Conservation (phyloP, 257 asterid genomes). For the Coffea canephora region DNA sequence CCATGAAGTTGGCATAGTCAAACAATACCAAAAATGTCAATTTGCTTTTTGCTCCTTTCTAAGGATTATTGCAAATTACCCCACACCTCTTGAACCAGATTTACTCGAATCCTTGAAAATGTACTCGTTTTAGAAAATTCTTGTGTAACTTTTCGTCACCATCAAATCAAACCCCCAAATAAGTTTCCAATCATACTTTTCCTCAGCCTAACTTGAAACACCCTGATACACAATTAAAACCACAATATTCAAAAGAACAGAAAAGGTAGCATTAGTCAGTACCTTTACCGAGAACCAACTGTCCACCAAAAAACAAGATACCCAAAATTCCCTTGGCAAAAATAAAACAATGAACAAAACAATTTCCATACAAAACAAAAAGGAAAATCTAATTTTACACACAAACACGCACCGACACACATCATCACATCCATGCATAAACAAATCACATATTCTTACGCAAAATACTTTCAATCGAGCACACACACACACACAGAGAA, state of each 20-base stretch:
- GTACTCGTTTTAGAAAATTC: background rate
- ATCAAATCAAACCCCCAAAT: constrained; percentile 13
- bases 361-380: background rate
- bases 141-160: background rate
- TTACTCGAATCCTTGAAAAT: background rate
- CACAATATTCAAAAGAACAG: background rate
- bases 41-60: constrained; percentile 13
- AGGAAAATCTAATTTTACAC: background rate
- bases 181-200: background rate
- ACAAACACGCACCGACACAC: no score
- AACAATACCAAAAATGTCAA: constrained; percentile 23
- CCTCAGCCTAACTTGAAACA: background rate
- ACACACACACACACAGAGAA: background rate
- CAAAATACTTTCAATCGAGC: background rate
- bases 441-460: background rate
- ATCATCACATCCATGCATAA: background rate
- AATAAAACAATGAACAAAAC: no score
- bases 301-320: background rate
- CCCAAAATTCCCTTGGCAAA: background rate
- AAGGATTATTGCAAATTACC: background rate
- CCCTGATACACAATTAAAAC: background rate
- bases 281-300: background rate
- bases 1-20: constrained; percentile 80
- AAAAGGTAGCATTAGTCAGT: background rate
- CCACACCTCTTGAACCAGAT: constrained; percentile 1